phyloP scores from a whole-genome alignment of 371 early-diverging fungal genomes.

The Thermomucor indicae-seudaticae region DNA sequence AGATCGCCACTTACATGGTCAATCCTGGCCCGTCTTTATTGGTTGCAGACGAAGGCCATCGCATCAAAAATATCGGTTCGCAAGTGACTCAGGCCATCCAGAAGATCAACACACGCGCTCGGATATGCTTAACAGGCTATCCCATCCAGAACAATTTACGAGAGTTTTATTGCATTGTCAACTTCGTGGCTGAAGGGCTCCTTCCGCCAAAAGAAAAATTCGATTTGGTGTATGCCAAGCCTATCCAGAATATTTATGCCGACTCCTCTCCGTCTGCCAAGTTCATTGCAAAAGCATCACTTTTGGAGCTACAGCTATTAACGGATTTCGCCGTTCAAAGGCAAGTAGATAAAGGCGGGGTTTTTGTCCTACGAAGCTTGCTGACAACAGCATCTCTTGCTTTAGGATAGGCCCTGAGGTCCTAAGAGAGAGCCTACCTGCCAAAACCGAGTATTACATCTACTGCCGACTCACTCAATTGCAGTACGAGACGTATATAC shows the following conservation, averaged over 20 bases:
- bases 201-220: conserved; percentile 57
- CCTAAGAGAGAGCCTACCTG: conserved; percentile 55
- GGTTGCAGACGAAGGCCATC: conserved; percentile 86
- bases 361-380: background rate
- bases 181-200: conserved; percentile 63
- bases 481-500: conserved; percentile 54
- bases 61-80: conserved; percentile 66
- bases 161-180: conserved; percentile 69
- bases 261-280: conserved; percentile 53
- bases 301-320: conserved; percentile 14
- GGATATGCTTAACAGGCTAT: conserved; percentile 84
- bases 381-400: background rate
- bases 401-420: conserved; percentile 44
- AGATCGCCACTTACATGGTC: conserved; percentile 30
- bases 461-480: conserved; percentile 49
- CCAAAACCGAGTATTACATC: conserved; percentile 70
- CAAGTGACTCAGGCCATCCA: conserved; percentile 36
- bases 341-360: conserved; percentile 1
- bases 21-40: conserved; percentile 67
- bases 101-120: conserved; percentile 46
- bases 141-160: conserved; percentile 84
- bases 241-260: conserved; percentile 59
- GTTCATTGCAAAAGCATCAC: conserved; percentile 15
- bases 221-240: conserved; percentile 54
- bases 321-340: conserved; percentile 14